Conservation (phyloP, 768 basidiomycete species). For the Kwoniella dendrophila region DNA sequence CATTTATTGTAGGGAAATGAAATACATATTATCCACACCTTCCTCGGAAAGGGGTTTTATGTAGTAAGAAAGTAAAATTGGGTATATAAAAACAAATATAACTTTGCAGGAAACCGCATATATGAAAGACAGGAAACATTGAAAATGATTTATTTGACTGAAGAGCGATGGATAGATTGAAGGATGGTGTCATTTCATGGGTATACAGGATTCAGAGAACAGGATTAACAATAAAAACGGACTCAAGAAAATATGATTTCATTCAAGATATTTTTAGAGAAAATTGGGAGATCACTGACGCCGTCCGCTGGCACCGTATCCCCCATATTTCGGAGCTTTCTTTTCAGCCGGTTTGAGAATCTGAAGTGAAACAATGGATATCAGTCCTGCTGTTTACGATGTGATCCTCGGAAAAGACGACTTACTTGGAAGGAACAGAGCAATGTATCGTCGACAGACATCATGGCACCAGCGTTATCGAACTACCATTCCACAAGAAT, state of each 20-base stretch:
- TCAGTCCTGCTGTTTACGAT: background rate
- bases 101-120: too few relatives aligned
- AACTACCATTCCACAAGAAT: conserved; percentile 63
- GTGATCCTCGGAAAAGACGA: too few relatives aligned
- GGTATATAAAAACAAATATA: too few relatives aligned
- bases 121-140: background rate
- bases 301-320: conserved; percentile 52
- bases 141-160: background rate
- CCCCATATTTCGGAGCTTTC: conserved; percentile 71
- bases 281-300: conserved; percentile 57
- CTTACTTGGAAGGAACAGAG: conserved; percentile 96
- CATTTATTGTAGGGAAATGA: too few relatives aligned
- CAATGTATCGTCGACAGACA: conserved; percentile 97
- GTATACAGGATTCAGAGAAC: too few relatives aligned
- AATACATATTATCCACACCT: conserved; percentile 8
- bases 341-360: conserved; percentile 99
- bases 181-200: conserved; percentile 6
- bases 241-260: conserved; percentile 47
- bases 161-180: conserved; percentile 1
- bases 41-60: conserved; percentile 11
- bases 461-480: conserved; percentile 99
- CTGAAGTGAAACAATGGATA: conserved; percentile 57
- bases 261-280: conserved; percentile 7
- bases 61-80: background rate
- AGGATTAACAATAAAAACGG: conserved; percentile 72